These are phyloP conservation scores for Porpolomopsis calyptriformis DNA, from an alignment of 768 basidiomycete genomes.

Conservation along the genomic window DNA sequence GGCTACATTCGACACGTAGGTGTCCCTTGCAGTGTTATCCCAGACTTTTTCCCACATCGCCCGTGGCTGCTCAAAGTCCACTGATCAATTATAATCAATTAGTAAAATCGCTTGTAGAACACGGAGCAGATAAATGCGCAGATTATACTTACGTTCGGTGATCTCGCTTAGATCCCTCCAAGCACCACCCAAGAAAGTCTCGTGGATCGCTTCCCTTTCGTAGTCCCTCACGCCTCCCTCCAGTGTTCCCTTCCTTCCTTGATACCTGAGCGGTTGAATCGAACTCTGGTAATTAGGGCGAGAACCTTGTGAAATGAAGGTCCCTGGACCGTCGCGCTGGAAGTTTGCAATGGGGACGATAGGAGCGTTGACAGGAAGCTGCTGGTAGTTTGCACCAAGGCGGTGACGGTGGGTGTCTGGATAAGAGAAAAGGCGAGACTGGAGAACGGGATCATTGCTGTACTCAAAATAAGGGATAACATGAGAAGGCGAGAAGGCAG, in stretches of 20 bases:
- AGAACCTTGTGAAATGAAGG: conserved; percentile 68
- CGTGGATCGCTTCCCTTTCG: conserved; percentile 44
- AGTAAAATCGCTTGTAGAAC: too few species aligned
- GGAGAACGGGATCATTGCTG: conserved; percentile 85
- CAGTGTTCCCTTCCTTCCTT: conserved; percentile 34
- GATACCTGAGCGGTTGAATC: conserved; percentile 62
- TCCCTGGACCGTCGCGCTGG: conserved; percentile 74
- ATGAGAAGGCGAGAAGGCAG: conserved; percentile 85
- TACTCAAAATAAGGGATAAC: conserved; percentile 82
- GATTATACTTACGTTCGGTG: conserved; percentile 56
- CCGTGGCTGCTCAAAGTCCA: conserved; percentile 81
- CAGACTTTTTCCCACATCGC: conserved; percentile 60
- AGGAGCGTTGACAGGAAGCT: conserved; percentile 82
- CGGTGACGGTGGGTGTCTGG: conserved; percentile 82
- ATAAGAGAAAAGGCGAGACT: conserved; percentile 93
- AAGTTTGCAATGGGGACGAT: conserved; percentile 72
- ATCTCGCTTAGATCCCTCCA: conserved; percentile 61
- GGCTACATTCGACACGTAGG: conserved; percentile 58
- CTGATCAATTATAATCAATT: conserved; percentile 22
- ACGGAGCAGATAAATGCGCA: neutral
- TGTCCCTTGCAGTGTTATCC: conserved; percentile 46
- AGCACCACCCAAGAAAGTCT: conserved; percentile 64
- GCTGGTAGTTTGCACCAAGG: conserved; percentile 71
- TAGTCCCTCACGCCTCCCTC: conserved; percentile 31
- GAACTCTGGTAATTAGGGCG: conserved; percentile 84